A percentile compares a stretch with the other conserved stretches of the same genome.
These are phyloP conservation scores for Pichia sp. DNA, from an alignment of 1,139 yeast genomes.

Conservation along the genomic window DNA sequence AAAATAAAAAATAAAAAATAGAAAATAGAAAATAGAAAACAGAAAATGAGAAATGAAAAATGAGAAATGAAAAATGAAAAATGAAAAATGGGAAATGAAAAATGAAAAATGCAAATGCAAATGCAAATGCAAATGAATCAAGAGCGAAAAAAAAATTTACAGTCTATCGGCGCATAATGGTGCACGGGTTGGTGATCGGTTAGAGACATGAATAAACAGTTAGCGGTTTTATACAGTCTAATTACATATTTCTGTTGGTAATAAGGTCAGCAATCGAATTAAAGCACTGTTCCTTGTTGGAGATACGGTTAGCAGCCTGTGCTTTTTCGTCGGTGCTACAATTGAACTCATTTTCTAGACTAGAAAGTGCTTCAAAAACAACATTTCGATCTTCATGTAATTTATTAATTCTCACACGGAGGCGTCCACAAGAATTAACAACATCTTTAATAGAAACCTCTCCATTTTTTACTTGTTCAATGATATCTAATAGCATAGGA, in stretches of 20 bases:
- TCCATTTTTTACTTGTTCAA: constrained; percentile 29
- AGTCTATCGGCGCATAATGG: neutral
- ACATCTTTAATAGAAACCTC: constrained; percentile 29
- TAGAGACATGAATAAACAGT: neutral
- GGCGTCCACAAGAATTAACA: constrained; percentile 29
- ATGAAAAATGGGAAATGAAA: too few species aligned
- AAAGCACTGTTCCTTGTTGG: neutral
- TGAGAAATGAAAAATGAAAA: too few species aligned
- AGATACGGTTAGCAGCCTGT: neutral
- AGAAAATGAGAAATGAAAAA: too few species aligned
- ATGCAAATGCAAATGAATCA: too few species aligned
- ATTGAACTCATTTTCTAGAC: neutral
- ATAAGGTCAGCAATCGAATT: neutral
- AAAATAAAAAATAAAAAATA: too few species aligned
- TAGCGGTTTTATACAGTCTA: neutral
- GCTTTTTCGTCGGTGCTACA: neutral
- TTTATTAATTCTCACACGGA: constrained; percentile 24
- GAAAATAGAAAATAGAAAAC: neutral
- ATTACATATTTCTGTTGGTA: neutral
- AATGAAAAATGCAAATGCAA: too few species aligned
- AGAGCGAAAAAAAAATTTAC: neutral
- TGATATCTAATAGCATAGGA: constrained; percentile 27
- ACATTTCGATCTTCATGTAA: constrained; percentile 12
- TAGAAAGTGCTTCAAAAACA: constrained; percentile 2
- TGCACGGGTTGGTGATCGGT: neutral